Evolutionary conservation across 495 filamentous ascomycete genomes (phyloP).

Genomic region (Daldinia vernicosa): DNA sequence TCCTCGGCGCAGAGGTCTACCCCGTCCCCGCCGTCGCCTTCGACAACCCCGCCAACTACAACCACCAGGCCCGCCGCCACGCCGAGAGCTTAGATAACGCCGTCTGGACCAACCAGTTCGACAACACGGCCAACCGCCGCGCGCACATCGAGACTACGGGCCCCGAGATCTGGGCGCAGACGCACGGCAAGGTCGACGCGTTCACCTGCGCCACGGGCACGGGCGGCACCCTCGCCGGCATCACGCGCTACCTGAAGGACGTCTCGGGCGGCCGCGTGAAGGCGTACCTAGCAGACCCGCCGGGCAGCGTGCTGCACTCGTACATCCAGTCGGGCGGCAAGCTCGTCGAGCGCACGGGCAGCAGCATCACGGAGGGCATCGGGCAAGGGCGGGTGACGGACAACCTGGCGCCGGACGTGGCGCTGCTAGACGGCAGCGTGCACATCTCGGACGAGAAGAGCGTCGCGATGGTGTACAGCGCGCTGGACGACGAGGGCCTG

Average conservation of each 20-base stretch:
- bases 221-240: slow-evolving; percentile 88
- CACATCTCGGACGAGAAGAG: slow-evolving; percentile 90
- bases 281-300: slow-evolving; percentile 90
- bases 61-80: slow-evolving; percentile 91
- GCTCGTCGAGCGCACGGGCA: slow-evolving; percentile 79
- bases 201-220: slow-evolving; percentile 97
- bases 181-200: slow-evolving; percentile 83
- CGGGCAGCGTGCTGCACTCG: slow-evolving; percentile 88
- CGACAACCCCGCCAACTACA: slow-evolving; percentile 96
- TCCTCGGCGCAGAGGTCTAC: slow-evolving; percentile 96
- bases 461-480: slow-evolving; percentile 97
- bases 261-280: slow-evolving; percentile 83
- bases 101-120: slow-evolving; percentile 99
- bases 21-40: slow-evolving; percentile 98
- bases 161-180: slow-evolving; percentile 97
- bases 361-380: slow-evolving; percentile 96
- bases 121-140: slow-evolving; percentile 91
- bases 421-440: slow-evolving; percentile 84
- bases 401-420: slow-evolving; percentile 87
- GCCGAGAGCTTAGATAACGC: slow-evolving; percentile 87
- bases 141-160: slow-evolving; percentile 97
- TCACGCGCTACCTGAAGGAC: slow-evolving; percentile 89
- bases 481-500: slow-evolving; percentile 94
- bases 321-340: slow-evolving; percentile 89
- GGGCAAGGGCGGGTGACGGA: slow-evolving; percentile 97